Evolutionary conservation across 495 filamentous ascomycete genomes (phyloP), one percentile per base, ranked within the genome.

Genomic region (Monascus purpureus): DNA sequence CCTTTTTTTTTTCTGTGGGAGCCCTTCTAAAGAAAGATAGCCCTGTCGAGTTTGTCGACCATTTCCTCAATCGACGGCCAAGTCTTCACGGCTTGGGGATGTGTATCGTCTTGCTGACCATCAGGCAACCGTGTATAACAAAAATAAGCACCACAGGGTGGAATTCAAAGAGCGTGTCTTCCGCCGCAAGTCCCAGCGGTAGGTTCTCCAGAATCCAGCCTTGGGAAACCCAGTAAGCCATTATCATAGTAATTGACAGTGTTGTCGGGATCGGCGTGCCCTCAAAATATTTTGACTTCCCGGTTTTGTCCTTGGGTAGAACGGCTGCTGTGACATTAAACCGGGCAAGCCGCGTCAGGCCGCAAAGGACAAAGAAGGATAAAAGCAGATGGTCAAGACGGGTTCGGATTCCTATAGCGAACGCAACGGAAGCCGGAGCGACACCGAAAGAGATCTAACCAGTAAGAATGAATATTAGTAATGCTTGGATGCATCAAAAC

Each of bases 221-320:
- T 34, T 82, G 56, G 20, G 61, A 72, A 6, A 86, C 73, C 80
- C 88, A 96, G 55, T 76, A 93, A 6, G 75, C 83, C 90, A 97
- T 95, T 8, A 87, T 39, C 13, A 60, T 67, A 31, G 81, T 84
- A 39, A 95, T 76, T 1, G 65, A 73, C 11, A 96, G 58, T 9
- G 79, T 82, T 3, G 82, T 96, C 2, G 90, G 90, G 49, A 96
- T 96, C 12, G 90, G 90, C 2, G 88, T 92, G 47, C 90, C 90
- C 57, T 96, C 87, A 42, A 97, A 97, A 53, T 93, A 96, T 47
- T 76, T 72, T 15, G 78, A 81, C 61, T 97, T 97, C 28, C 90
- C 90, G 6, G 65, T 75, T 25, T 73, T 75, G 45, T 97, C 92
- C 61, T 94, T 95, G 28, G 90, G 90, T 9, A 97, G 67, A 35